Evolutionary conservation across 495 filamentous ascomycete genomes (phyloP).

Genomic region (Amorphotheca resinae): DNA sequence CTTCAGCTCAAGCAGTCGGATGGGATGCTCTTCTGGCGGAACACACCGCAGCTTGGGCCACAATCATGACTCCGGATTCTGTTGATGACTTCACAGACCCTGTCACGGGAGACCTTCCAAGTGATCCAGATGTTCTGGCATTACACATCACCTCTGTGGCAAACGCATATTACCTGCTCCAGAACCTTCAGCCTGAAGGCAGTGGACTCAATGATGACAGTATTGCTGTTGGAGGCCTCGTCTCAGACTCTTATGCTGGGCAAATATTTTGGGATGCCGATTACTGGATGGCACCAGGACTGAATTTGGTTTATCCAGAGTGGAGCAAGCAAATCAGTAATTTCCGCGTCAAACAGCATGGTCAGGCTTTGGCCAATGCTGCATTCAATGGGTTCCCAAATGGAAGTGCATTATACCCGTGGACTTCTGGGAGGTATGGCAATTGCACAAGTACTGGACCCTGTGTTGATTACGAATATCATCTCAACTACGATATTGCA

Average conservation of each 20-base stretch:
- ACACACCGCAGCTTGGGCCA: conserved; percentile 34
- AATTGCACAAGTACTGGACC: conserved; percentile 49
- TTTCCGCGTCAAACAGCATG: conserved; percentile 35
- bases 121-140: conserved; percentile 44
- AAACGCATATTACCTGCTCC: conserved; percentile 57
- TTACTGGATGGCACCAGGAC: conserved; percentile 42
- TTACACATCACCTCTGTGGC: conserved; percentile 52
- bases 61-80: conserved; percentile 37
- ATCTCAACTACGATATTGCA: conserved; percentile 63
- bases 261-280: conserved; percentile 47
- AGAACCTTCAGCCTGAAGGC: conserved; percentile 42
- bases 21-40: conserved; percentile 28
- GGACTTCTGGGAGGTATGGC: conserved; percentile 45
- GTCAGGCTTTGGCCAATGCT: conserved; percentile 38
- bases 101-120: conserved; percentile 44
- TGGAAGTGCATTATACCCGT: conserved; percentile 38
- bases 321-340: conserved; percentile 36
- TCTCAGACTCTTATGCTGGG: conserved; percentile 43
- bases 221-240: conserved; percentile 41
- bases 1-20: conserved; percentile 26
- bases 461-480: conserved; percentile 50
- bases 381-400: conserved; percentile 30
- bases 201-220: conserved; percentile 37
- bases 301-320: conserved; percentile 37
- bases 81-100: conserved; percentile 51